Percentiles rank a stretch among this genome's conserved stretches.
These are phyloP conservation scores for Krasilnikovozyma curviuscula DNA, from an alignment of 768 basidiomycete genomes.

Conservation along the genomic window DNA sequence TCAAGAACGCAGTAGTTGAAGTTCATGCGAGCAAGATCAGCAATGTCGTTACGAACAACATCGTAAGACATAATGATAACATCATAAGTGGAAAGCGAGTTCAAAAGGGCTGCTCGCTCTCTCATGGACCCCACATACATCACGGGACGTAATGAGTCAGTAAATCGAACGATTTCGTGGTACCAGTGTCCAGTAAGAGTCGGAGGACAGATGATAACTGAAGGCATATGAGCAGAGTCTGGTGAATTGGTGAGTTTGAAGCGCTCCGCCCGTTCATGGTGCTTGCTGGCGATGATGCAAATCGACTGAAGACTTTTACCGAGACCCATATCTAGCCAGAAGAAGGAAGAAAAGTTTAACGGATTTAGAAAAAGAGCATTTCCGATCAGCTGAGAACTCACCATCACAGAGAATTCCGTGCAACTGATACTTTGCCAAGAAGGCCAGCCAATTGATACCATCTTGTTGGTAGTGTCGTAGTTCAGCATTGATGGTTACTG, in stretches of 20 bases:
- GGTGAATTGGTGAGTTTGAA: slow-evolving; percentile 46
- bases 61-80: slow-evolving; percentile 96
- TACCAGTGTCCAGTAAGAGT: slow-evolving; percentile 98
- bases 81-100: slow-evolving; percentile 52
- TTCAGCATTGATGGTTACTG: slow-evolving; percentile 76
- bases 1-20: slow-evolving; percentile 96
- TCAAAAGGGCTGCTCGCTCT: slow-evolving; percentile 51
- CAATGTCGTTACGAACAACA: slow-evolving; percentile 83
- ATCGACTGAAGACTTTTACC: slow-evolving; percentile 97
- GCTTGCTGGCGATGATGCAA: slow-evolving; percentile 86
- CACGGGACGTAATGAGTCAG: slow-evolving; percentile 60
- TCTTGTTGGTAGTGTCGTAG: slow-evolving; percentile 95
- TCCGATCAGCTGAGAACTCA: slow-evolving; percentile 26
- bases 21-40: slow-evolving; percentile 46
- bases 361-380: not conserved
- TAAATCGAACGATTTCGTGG: slow-evolving; percentile 88
- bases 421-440: slow-evolving; percentile 89
- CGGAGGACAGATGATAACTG: slow-evolving; percentile 87
- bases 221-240: slow-evolving; percentile 70
- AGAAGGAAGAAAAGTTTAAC: not conserved
- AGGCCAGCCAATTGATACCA: slow-evolving; percentile 96
- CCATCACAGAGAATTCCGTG: slow-evolving; percentile 97
- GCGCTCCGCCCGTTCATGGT: slow-evolving; percentile 57
- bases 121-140: slow-evolving; percentile 73
- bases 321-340: slow-evolving; percentile 73